Conservation (phyloP, 176 grass and related monocot species). For the Zea luxurians region DNA sequence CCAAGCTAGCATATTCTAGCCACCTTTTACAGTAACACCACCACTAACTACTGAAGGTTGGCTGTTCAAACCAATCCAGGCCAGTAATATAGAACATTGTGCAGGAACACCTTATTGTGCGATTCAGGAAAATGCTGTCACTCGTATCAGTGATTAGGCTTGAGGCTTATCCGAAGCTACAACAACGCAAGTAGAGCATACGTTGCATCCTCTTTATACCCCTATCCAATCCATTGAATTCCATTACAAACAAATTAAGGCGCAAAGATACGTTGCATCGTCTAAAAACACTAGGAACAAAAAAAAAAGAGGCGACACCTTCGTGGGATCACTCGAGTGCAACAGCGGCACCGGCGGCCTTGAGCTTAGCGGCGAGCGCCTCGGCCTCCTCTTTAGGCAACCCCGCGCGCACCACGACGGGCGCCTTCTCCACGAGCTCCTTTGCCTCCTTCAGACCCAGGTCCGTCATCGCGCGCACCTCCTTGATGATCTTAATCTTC, state of each 20-base stretch:
- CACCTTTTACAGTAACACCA: conserved; percentile 17
- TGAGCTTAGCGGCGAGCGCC: conserved; percentile 83
- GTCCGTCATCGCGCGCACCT: conserved; percentile 89
- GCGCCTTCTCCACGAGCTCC: conserved; percentile 92
- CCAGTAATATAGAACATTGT: neutral
- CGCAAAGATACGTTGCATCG: neutral
- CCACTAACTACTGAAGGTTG: conserved; percentile 11
- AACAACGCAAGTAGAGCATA: conserved; percentile 33
- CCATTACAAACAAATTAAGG: conserved; percentile 41
- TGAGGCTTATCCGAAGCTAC: conserved; percentile 39
- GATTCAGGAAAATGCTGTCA: conserved; percentile 24
- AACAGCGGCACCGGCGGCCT: conserved; percentile 75
- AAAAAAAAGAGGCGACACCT: conserved; percentile 39
- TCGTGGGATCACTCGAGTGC: conserved; percentile 64
- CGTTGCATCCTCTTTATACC: conserved; percentile 30
- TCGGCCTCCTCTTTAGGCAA: conserved; percentile 94
- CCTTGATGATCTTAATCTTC: conserved; percentile 99
- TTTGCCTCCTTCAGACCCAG: conserved; percentile 93
- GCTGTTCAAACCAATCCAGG: conserved; percentile 6
- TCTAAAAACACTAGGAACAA: conserved; percentile 20
- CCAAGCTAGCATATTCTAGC: conserved; percentile 11
- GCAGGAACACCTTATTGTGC: neutral
- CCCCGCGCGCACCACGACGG: conserved; percentile 78
- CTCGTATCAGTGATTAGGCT: conserved; percentile 27
- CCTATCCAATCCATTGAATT: conserved; percentile 9